Percentiles rank a stretch among this genome's conserved stretches.
phyloP scores from a whole-genome alignment of 2,329 filamentous ascomycete genomes.

The Trichoderma sp. region DNA sequence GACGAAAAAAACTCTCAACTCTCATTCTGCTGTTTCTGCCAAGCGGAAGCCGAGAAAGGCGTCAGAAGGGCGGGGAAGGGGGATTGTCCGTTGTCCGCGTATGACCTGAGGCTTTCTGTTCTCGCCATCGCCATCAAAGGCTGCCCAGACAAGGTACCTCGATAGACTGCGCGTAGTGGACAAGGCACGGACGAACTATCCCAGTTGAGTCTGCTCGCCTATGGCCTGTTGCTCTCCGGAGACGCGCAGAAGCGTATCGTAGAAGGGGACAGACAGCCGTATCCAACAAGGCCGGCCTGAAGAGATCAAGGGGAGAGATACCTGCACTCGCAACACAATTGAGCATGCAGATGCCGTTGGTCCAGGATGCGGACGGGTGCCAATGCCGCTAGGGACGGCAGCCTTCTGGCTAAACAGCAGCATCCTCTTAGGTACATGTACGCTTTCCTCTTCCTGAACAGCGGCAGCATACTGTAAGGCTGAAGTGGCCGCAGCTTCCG shows the following conservation, averaged over 20 bases:
- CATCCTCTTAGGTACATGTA: not conserved
- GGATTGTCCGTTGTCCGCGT: not conserved
- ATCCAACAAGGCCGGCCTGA: not conserved
- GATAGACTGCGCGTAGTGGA: no score
- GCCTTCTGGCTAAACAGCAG: constrained; percentile 18
- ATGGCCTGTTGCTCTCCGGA: not conserved
- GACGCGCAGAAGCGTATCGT: not conserved
- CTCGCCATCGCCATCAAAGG: not conserved
- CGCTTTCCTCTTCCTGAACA: constrained; percentile 5
- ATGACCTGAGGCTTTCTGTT: not conserved
- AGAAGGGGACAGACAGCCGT: not conserved
- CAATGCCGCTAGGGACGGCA: constrained; percentile 17
- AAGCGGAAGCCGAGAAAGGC: not conserved
- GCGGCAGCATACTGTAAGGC: constrained; percentile 11
- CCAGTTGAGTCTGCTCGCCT: constrained; percentile 12
- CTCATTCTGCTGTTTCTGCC: not conserved
- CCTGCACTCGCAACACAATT: not conserved
- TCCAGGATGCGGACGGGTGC: constrained; percentile 4
- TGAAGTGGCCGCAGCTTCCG: constrained; percentile 1
- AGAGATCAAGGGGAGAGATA: not conserved
- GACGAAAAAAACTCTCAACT: not conserved
- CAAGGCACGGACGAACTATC: constrained; percentile 10
- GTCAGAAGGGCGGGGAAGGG: not conserved
- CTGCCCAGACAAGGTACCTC: not conserved
- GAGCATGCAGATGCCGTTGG: not conserved